Evolutionary conservation across 192 early-diverging fungal genomes (phyloP).

Genomic region (Podila epicladia): DNA sequence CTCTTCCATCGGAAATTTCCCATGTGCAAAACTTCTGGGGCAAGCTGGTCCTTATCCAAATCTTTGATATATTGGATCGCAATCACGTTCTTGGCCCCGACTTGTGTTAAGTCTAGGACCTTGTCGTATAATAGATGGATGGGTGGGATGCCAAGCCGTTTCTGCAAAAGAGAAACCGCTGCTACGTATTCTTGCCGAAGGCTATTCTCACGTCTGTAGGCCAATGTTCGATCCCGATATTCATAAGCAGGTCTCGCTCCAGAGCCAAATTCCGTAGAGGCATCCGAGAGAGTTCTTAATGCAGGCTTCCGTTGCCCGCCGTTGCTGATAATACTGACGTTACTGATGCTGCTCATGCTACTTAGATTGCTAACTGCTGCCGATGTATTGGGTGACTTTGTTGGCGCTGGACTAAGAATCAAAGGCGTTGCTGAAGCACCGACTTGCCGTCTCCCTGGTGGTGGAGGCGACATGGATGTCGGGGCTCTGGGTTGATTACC

Average conservation of each 20-base stretch:
- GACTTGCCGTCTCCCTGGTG: background rate
- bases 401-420: background rate
- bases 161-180: conserved; percentile 28
- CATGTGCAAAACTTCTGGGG: conserved; percentile 43
- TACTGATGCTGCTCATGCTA: background rate
- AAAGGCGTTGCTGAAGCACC: background rate
- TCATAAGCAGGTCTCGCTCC: conserved; percentile 11
- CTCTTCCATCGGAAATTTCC: conserved; percentile 52
- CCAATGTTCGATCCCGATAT: conserved; percentile 20
- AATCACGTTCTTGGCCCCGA: conserved; percentile 54
- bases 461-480: conserved; percentile 24
- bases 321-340: background rate
- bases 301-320: background rate
- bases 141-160: conserved; percentile 24
- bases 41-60: conserved; percentile 32
- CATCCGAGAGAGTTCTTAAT: background rate
- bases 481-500: background rate
- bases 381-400: background rate
- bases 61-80: conserved; percentile 54
- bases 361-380: background rate
- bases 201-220: conserved; percentile 30
- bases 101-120: conserved; percentile 45
- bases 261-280: background rate
- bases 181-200: conserved; percentile 36
- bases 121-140: conserved; percentile 55